Conservation (phyloP, 805 yeast genomes). For the Cyberlindnera meyerae region DNA sequence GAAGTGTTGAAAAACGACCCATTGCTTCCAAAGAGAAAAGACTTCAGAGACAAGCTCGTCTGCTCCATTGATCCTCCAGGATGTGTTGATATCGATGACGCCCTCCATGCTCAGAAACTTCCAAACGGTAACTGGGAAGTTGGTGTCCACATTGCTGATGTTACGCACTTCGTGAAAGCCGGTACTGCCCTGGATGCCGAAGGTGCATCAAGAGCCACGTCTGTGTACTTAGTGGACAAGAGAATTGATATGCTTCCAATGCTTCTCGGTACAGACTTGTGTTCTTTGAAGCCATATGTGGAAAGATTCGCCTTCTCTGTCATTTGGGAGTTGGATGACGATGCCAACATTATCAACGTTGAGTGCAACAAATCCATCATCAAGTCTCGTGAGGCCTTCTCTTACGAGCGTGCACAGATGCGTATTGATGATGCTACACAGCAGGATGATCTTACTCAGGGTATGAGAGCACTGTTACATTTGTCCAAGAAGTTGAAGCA, state of each 20-base stretch:
- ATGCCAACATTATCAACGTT: slow-evolving; percentile 79
- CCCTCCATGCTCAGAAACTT: slow-evolving; percentile 77
- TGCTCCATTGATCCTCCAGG: slow-evolving; percentile 98
- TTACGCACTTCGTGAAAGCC: slow-evolving; percentile 93
- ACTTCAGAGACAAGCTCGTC: slow-evolving; percentile 80
- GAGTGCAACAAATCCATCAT: slow-evolving; percentile 84
- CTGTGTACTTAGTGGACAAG: slow-evolving; percentile 94
- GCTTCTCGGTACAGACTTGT: slow-evolving; percentile 89
- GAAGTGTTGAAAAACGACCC: slow-evolving; percentile 48
- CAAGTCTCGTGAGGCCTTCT: slow-evolving; percentile 87
- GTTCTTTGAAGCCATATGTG: slow-evolving; percentile 92
- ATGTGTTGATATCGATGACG: slow-evolving; percentile 98
- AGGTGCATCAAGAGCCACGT: slow-evolving; percentile 96
- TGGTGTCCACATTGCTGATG: slow-evolving; percentile 99
- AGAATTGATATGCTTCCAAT: slow-evolving; percentile 98
- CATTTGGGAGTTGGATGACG: slow-evolving; percentile 86
- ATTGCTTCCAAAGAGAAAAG: slow-evolving; percentile 57
- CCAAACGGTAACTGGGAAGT: slow-evolving; percentile 95
- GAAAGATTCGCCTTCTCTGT: slow-evolving; percentile 96
- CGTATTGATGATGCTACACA: slow-evolving; percentile 77
- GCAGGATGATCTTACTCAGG: slow-evolving; percentile 79
- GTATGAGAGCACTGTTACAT: slow-evolving; percentile 76
- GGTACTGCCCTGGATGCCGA: slow-evolving; percentile 89
- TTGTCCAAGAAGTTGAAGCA: slow-evolving; percentile 84
- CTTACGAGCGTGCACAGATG: slow-evolving; percentile 88